Evolutionary conservation across 1,284 basidiomycete genomes (phyloP).

Genomic region (Ceratobasidium sp.): DNA sequence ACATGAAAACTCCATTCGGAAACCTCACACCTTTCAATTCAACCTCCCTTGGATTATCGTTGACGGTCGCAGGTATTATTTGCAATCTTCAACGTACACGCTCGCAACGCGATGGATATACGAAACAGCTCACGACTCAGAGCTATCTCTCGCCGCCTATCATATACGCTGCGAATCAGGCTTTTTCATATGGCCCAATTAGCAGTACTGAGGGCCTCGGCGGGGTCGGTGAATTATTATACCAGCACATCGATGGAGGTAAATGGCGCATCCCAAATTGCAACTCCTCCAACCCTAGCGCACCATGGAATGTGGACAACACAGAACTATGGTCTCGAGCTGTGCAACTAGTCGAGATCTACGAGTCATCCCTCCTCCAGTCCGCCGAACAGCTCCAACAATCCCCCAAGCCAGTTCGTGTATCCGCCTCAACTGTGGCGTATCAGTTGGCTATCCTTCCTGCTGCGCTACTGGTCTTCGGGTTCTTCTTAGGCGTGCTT

Average conservation of each 20-base stretch:
- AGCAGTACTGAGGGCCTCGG: background rate
- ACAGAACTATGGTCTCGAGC: slow-evolving; percentile 12
- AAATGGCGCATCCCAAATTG: slow-evolving; percentile 14
- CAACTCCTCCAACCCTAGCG: background rate
- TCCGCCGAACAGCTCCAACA: background rate
- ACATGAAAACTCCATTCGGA: slow-evolving; percentile 17
- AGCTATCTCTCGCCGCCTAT: background rate
- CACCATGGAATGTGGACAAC: background rate
- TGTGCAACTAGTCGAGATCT: slow-evolving; percentile 20
- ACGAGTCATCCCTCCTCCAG: slow-evolving; percentile 9
- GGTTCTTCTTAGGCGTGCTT: background rate
- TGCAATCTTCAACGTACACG: slow-evolving; percentile 13
- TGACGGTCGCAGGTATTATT: slow-evolving; percentile 6
- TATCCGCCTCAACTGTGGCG: background rate
- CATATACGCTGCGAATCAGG: background rate
- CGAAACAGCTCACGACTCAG: background rate
- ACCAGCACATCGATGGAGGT: slow-evolving; percentile 1
- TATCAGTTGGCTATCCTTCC: slow-evolving; percentile 14
- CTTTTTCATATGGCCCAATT: background rate
- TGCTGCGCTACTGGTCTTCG: slow-evolving; percentile 7
- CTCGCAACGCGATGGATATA: background rate
- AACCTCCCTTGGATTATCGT: background rate
- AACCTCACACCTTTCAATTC: background rate
- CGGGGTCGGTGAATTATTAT: slow-evolving; percentile 4
- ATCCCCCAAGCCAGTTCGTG: background rate